Evolutionary conservation across 2,329 filamentous ascomycete genomes (phyloP), one percentile per base, ranked within the genome.

Genomic region (Talaromyces pinophilus): DNA sequence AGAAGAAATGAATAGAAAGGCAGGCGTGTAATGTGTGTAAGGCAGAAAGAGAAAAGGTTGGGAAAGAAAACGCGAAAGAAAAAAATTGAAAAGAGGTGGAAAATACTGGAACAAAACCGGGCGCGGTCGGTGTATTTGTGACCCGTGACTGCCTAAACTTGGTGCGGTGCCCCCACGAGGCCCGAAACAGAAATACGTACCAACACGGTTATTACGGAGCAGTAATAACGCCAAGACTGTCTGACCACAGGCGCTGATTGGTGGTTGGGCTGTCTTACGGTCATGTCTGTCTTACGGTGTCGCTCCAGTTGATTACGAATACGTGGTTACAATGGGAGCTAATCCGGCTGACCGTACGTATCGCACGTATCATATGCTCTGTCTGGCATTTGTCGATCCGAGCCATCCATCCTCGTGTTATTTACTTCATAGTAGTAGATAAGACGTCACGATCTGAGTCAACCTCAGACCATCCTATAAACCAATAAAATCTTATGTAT

Each of bases 31-130:
- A 42, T 25, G 57, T 60, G 40, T 7, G 40, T 33, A 60, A 46
- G 22, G 35, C 55, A 22, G 48, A 42, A 38, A 60, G 57, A 19
- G 28, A 25, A 6, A 55, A 30, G 22, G 11, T 22, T 17, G 42
- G 44, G 55, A 22, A 60, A 46, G 57, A 59, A 66, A 50, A 63
- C 52, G 61, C 54, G 65, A 67, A 60, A 59, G 54, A 65, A 65
- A 66, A 60, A 55, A 40, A 35, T 30, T 52, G 63, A 54, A 66
- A 66, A 61, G 61, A 66, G 44, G 40, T 55, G 62, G 62, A 63
- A 66, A 62, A 63, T 63, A 66, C 59, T 63, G 65, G 65, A 66
- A 66, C 46, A 63, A 63, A 66, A 62, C 65, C 54, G 54, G 64
- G 59, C 63, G 64, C 59, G 57, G 64, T 61, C 46, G 46, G 50